A percentile compares a stretch with the other conserved stretches of the same genome.
Conservation (phyloP, 768 basidiomycete species). For the Galerina marginata region DNA sequence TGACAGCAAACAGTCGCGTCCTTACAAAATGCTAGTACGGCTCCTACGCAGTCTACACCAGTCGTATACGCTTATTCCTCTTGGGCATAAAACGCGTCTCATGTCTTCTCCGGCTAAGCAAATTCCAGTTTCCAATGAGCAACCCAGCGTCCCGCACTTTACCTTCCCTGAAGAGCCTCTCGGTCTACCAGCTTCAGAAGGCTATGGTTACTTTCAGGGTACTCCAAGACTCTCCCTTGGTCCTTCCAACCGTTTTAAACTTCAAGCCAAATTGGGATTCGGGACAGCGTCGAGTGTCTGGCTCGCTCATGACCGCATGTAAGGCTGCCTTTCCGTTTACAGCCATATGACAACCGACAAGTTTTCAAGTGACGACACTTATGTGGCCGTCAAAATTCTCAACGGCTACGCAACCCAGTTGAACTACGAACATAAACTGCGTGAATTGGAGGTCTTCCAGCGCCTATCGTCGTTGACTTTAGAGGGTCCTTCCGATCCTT, state of each 20-base stretch:
- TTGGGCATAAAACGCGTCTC: neutral
- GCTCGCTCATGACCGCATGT: constrained; percentile 29
- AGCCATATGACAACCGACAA: neutral
- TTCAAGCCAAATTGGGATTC: constrained; percentile 27
- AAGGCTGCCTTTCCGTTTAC: constrained; percentile 1
- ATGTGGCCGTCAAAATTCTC: constrained; percentile 27
- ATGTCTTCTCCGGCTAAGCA: neutral
- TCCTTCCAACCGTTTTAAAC: constrained; percentile 21
- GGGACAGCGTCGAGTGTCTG: constrained; percentile 31
- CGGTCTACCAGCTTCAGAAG: constrained; percentile 23
- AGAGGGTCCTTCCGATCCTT: constrained; percentile 11
- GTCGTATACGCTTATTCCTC: neutral
- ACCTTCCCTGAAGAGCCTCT: constrained; percentile 24
- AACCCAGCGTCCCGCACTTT: neutral
- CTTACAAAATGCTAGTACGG: constrained; percentile 5
- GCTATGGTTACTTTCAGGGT: constrained; percentile 28
- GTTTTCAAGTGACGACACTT: constrained; percentile 14
- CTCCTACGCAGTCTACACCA: neutral
- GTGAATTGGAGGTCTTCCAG: constrained; percentile 26
- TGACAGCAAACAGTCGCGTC: too few relatives aligned
- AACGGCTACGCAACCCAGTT: constrained; percentile 25
- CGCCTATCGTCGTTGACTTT: constrained; percentile 13
- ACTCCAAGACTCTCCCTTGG: constrained; percentile 21
- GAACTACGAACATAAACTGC: constrained; percentile 24
- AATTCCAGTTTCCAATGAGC: neutral